Evolutionary conservation across 2,329 filamentous ascomycete species (phyloP), one percentile per base, ranked within the genome.

Genomic region (Aspergillus eucalypticola): DNA sequence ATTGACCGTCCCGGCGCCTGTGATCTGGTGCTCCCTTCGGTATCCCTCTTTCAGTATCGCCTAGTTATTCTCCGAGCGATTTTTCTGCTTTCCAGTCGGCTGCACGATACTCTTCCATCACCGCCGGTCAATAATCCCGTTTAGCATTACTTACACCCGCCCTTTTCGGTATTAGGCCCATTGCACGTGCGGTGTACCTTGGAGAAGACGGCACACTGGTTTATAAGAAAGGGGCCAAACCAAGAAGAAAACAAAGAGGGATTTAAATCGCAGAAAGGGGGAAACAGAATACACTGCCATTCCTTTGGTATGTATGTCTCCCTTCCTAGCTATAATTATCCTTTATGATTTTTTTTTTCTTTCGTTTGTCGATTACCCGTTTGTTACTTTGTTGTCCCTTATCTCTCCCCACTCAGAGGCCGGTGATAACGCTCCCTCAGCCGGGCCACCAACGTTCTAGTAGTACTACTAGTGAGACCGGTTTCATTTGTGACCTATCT

Each of bases 381-480:
- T 56, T 55, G 57, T 56, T 54, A 15, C 42, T 39, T 53, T 29
- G 52, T 32, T 29, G 38, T 55, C 35, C 58, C 68, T 71, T 71
- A 71, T 71, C 69, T 71, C 60, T 54, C 64, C 65, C 66, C 66
- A 67, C 63, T 66, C 61, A 64, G 44, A 51, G 55, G 29, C 63
- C 58, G 52, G 56, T 64, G 65, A 71, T 68, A 71, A 64, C 59
- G 39, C 25, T 44, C 58, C 49, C 41, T 52, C 39, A 42, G 41
- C 39, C 58, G 58, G 46, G 50, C 51, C 54, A 51, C 58, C 60
- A 19, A 19, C 41, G 23, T 49, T 49, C 32, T 35, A 35, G 32
- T 35, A 35, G 11, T 35, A 35, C 32, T 44, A 53, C 41, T 52
- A 46, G 49, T 54, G 17, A 44, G 48, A 51, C 64, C 66, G 51